A percentile compares a stretch with the other conserved stretches of the same genome.
phyloP scores from a whole-genome alignment of 352 stramenopile species.

The Pythium phragmiticola region DNA sequence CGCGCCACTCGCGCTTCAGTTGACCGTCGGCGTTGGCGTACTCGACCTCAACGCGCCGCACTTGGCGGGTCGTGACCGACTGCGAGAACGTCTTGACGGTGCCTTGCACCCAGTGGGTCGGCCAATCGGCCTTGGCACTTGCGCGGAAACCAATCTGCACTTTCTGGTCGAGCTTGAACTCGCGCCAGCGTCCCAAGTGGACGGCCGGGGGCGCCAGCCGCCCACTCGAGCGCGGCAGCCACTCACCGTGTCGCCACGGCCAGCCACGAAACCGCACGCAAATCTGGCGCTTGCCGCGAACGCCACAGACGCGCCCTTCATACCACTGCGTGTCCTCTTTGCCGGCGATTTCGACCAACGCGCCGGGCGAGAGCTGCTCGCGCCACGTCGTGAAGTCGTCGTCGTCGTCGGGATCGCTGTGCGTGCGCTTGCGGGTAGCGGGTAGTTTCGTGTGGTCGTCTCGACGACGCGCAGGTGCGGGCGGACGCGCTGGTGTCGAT shows the following conservation, averaged over 20 bases:
- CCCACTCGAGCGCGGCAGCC: conserved; percentile 71
- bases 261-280: conserved; percentile 91
- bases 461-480: not conserved
- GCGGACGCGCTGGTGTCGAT: not conserved
- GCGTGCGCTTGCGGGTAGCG: not conserved
- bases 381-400: conserved; percentile 17
- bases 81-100: not conserved
- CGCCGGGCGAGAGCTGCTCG: conserved; percentile 9
- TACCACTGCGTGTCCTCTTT: conserved; percentile 25
- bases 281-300: conserved; percentile 39
- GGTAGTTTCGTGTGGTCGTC: not conserved
- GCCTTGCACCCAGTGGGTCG: conserved; percentile 16
- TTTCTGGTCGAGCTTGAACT: conserved; percentile 13
- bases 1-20: conserved; percentile 8
- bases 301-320: conserved; percentile 49
- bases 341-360: conserved; percentile 29
- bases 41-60: conserved; percentile 16
- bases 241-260: conserved; percentile 91
- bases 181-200: conserved; percentile 29
- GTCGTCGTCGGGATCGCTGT: not conserved
- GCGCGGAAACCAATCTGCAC: conserved; percentile 27
- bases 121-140: conserved; percentile 8
- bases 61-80: not conserved
- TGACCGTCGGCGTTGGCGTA: conserved; percentile 5
- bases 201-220: conserved; percentile 84